Percentiles rank a stretch among this genome's conserved stretches.
Conservation (phyloP, 164 flowering plant genomes). For the Euptelea pleiosperma region DNA sequence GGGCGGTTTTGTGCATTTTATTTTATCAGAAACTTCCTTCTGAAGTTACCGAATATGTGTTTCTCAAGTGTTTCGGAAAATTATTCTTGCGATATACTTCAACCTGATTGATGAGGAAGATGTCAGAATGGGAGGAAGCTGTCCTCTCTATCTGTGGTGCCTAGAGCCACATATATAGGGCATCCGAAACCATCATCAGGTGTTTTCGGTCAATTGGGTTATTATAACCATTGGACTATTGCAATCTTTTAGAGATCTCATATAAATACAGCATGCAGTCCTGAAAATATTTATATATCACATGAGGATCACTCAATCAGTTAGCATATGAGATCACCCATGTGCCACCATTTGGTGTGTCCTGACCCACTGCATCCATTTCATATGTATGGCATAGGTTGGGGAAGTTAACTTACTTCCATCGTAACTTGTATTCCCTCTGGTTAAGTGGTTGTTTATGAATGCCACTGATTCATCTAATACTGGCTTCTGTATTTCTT, state of each 20-base stretch:
- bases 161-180: no score
- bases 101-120: background rate
- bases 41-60: no score
- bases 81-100: background rate
- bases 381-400: background rate
- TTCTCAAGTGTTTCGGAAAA: no score
- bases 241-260: background rate
- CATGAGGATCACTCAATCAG: background rate
- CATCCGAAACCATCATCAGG: no score
- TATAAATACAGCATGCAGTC: background rate
- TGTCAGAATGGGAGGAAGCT: no score
- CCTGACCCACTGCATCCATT: background rate
- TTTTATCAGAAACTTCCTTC: background rate
- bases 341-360: background rate
- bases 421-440: background rate
- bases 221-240: background rate
- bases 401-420: background rate
- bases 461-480: conserved; percentile 10
- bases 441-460: background rate
- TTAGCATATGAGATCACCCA: background rate
- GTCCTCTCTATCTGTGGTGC: no score
- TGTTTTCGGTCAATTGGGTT: background rate
- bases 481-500: conserved; percentile 9
- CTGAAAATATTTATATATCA: background rate
- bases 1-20: background rate